A percentile compares a stretch with the other conserved stretches of the same genome.
phyloP scores from a whole-genome alignment of 805 yeast genomes.

The Saccharomycopsis sp. region DNA sequence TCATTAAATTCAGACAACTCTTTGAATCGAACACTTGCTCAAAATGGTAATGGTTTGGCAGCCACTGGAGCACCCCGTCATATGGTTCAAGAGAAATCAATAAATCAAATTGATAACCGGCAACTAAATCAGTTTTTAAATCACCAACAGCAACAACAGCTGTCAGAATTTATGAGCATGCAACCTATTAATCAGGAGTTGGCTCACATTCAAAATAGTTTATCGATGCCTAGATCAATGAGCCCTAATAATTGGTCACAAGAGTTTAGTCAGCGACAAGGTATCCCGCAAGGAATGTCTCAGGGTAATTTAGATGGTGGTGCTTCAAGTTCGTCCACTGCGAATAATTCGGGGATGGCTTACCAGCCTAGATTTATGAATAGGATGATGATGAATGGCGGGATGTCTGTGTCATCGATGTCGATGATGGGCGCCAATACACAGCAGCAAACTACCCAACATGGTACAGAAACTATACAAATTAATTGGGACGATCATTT shows the following conservation, averaged over 20 bases:
- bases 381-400: slow-evolving; percentile 9
- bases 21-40: slow-evolving; percentile 19
- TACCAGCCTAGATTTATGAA: slow-evolving; percentile 20
- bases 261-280: slow-evolving; percentile 16
- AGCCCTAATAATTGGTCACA: slow-evolving; percentile 20
- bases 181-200: slow-evolving; percentile 28
- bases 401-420: too few relatives aligned
- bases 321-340: too few relatives aligned
- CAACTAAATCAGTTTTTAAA: slow-evolving; percentile 28
- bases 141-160: slow-evolving; percentile 9
- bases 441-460: slow-evolving; percentile 6
- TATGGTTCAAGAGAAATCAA: slow-evolving; percentile 20
- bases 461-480: slow-evolving; percentile 24
- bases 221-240: not conserved
- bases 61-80: slow-evolving; percentile 22
- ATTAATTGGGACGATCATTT: slow-evolving; percentile 41
- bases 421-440: slow-evolving; percentile 4
- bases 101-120: slow-evolving; percentile 28
- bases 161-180: slow-evolving; percentile 24
- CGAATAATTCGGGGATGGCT: not conserved
- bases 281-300: not conserved
- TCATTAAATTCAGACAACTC: slow-evolving; percentile 11
- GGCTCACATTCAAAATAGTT: slow-evolving; percentile 11
- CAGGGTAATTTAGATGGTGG: not conserved
- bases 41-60: slow-evolving; percentile 19